A percentile compares a stretch with the other conserved stretches of the same genome.
phyloP scores from a whole-genome alignment of 345 rosid genomes.

The Erodium maritimum region DNA sequence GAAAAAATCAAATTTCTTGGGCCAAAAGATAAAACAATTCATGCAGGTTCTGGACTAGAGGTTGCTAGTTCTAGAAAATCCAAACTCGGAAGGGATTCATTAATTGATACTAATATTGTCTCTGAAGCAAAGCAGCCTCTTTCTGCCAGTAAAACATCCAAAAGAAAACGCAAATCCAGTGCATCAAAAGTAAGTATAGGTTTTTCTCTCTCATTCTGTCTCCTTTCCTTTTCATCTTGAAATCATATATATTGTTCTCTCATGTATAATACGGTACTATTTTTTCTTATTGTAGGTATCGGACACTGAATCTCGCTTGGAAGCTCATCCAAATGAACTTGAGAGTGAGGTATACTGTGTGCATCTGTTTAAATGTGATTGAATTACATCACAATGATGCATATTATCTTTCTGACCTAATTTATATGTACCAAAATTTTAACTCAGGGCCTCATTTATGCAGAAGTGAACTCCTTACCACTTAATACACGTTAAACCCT shows the following conservation, averaged over 20 bases:
- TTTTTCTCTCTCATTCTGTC: slow-evolving; percentile 3
- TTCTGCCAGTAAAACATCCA: slow-evolving; percentile 22
- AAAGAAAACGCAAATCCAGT: slow-evolving; percentile 43
- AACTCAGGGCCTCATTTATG: too few relatives aligned
- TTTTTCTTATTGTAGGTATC: slow-evolving; percentile 31
- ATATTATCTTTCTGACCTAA: background rate
- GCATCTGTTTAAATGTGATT: background rate
- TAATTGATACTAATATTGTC: slow-evolving; percentile 21
- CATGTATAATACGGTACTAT: background rate
- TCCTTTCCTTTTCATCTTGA: background rate
- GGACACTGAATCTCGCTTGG: slow-evolving; percentile 29
- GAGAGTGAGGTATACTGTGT: slow-evolving; percentile 36
- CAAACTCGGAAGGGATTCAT: slow-evolving; percentile 36
- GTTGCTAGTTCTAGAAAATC: slow-evolving; percentile 30
- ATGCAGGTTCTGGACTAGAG: slow-evolving; percentile 25
- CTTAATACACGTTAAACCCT: too few relatives aligned
- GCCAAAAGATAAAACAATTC: slow-evolving; percentile 29
- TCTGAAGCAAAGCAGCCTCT: slow-evolving; percentile 30
- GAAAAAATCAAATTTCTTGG: slow-evolving; percentile 31
- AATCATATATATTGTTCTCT: background rate
- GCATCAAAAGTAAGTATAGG: slow-evolving; percentile 25
- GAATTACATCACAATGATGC: background rate
- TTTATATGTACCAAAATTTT: background rate
- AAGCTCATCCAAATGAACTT: slow-evolving; percentile 25
- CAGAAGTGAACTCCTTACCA: too few relatives aligned